Evolutionary conservation across 2,329 filamentous ascomycete genomes (phyloP), one percentile per base, ranked within the genome.

Genomic region (Nannizzia gypsea): DNA sequence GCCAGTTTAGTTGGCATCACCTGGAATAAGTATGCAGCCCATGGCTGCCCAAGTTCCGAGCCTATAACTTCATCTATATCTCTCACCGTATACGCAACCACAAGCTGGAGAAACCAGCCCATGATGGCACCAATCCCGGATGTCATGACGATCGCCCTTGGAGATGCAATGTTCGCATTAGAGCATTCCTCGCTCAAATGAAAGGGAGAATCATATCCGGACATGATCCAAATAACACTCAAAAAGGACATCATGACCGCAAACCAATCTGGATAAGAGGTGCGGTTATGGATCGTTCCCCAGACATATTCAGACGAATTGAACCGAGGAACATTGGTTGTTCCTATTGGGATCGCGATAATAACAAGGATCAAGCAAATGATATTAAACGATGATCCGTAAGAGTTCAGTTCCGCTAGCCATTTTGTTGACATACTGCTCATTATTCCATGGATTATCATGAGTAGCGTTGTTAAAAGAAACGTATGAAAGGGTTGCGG

Each of bases 101-200:
- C 83, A 8, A 88, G 76, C 68, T 89, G 86, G n/a, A 90, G 72
- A 65, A 87, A 83, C 83, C 86, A 90, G 52, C 87, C 87, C 63
- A 87, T 78, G 1, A 85, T 63, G 1, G 86, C 86, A 4, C 87
- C 87, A 1, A 85, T 76, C 1, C 75, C 81, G 0, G 83, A 83
- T 0, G 87, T 89, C 67, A 89, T 75, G 40, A 88, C 81, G 58
- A 89, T 90, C 6, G 86, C 86, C 11, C 86, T 81, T 0, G 86
- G 86, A 8, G 84, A 81, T 31, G 87, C 86, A 52, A 89, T 73
- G 64, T 81, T 83, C 28, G 87, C 86, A 65, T 89, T 89, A 62
- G 83, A 84, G 71, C 86, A 89, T 71, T 90, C 86, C 68, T 90
- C 86, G 2, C 83, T 80, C n/a, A 89, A 72, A 72, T 89, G 86